phyloP scores from a whole-genome alignment of 345 rosid species.

The Mallotus nudiflorus region DNA sequence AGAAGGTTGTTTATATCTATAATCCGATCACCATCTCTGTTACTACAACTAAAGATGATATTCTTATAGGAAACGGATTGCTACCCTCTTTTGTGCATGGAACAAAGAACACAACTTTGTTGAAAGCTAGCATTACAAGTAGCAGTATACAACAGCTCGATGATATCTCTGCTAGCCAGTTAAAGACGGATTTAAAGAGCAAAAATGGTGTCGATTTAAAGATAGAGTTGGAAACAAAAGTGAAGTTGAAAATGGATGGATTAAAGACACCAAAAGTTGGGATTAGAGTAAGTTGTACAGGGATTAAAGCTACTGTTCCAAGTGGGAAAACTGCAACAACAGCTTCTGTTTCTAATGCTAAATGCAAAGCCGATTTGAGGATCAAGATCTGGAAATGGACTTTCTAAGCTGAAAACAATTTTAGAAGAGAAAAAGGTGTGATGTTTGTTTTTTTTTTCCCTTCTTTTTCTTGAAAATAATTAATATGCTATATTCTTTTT shows the following conservation, averaged over 20 bases:
- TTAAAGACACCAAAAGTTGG: slow-evolving; percentile 57
- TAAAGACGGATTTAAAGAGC: slow-evolving; percentile 55
- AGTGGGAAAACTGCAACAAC: slow-evolving; percentile 55
- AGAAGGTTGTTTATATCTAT: slow-evolving; percentile 62
- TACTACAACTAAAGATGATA: slow-evolving; percentile 31
- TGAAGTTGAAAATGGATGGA: slow-evolving; percentile 67
- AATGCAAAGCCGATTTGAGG: slow-evolving; percentile 77
- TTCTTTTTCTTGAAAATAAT: no score
- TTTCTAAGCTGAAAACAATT: slow-evolving; percentile 16
- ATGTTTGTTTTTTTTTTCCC: background rate
- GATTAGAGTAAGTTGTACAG: slow-evolving; percentile 64
- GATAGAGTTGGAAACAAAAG: slow-evolving; percentile 61
- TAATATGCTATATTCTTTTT: background rate
- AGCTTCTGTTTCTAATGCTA: slow-evolving; percentile 53
- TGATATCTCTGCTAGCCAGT: slow-evolving; percentile 41
- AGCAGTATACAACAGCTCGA: slow-evolving; percentile 38
- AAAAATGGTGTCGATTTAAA: slow-evolving; percentile 54
- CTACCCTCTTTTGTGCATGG: slow-evolving; percentile 61
- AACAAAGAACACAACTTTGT: slow-evolving; percentile 63
- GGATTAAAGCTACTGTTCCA: slow-evolving; percentile 56
- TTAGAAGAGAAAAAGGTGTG: slow-evolving; percentile 8
- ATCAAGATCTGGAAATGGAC: slow-evolving; percentile 90
- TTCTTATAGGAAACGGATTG: slow-evolving; percentile 57
- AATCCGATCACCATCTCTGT: slow-evolving; percentile 43
- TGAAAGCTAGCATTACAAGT: slow-evolving; percentile 51